Evolutionary conservation across 2,329 filamentous ascomycete species (phyloP).

Genomic region (Exophiala lecanii-corni): DNA sequence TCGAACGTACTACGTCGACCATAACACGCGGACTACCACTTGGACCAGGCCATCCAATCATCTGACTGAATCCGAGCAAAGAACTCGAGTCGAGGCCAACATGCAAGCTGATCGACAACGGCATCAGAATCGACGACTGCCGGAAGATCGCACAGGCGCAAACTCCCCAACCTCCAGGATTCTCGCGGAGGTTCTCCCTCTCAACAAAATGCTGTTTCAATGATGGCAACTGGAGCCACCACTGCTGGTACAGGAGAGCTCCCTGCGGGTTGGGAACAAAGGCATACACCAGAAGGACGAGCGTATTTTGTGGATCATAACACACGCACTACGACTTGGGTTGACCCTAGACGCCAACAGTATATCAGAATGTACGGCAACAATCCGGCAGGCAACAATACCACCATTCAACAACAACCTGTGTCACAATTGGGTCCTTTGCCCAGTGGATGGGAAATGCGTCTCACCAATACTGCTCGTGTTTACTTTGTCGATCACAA

Average conservation of each 20-base stretch:
- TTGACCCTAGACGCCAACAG: conserved; percentile 92
- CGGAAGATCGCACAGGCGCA: conserved; percentile 89
- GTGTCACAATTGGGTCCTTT: conserved; percentile 93
- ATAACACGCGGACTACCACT: conserved; percentile 93
- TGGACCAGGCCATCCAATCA: conserved; percentile 86
- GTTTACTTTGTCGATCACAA: conserved; percentile 99
- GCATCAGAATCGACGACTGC: conserved; percentile 92
- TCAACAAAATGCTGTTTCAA: conserved; percentile 57
- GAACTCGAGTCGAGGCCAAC: conserved; percentile 78
- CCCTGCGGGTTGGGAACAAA: conserved; percentile 92
- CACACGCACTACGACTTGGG: conserved; percentile 96
- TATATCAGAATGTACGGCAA: conserved; percentile 98
- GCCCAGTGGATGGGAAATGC: conserved; percentile 99
- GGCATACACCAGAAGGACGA: conserved; percentile 89
- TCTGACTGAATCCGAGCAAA: conserved; percentile 69
- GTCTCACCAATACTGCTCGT: conserved; percentile 91
- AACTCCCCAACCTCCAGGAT: conserved; percentile 72
- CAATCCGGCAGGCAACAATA: conserved; percentile 61
- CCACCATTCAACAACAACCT: conserved; percentile 91
- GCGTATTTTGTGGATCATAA: conserved; percentile 99
- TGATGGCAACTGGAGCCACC: conserved; percentile 94
- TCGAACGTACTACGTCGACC: conserved; percentile 95
- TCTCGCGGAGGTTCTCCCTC: conserved; percentile 38
- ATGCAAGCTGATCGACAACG: conserved; percentile 89
- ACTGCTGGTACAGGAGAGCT: conserved; percentile 89